Percentiles rank a stretch among this genome's conserved stretches.
phyloP scores from a whole-genome alignment of 495 filamentous ascomycete genomes.

The Annulohypoxylon moriforme region DNA sequence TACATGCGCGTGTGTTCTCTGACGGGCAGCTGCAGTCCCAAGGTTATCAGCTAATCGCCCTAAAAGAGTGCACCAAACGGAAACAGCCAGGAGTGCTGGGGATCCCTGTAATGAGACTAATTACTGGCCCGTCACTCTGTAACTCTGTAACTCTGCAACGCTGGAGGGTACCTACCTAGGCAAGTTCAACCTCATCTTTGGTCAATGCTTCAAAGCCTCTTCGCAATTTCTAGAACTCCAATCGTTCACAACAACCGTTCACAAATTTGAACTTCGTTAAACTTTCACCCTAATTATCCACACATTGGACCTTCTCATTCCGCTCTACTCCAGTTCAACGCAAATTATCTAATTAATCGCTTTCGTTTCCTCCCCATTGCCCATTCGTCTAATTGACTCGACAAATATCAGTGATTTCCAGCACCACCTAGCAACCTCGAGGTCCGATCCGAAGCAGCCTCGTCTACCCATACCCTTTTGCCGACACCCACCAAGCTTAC shows the following conservation, averaged over 20 bases:
- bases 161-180: slow-evolving; percentile 1
- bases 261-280: slow-evolving; percentile 4
- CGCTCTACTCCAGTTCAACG: neutral
- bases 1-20: slow-evolving; percentile 4
- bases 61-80: slow-evolving; percentile 29
- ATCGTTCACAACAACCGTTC: slow-evolving; percentile 14
- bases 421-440: slow-evolving; percentile 13
- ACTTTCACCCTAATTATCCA: slow-evolving; percentile 2
- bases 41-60: slow-evolving; percentile 21
- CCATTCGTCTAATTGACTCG: slow-evolving; percentile 1
- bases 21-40: slow-evolving; percentile 7
- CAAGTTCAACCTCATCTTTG: slow-evolving; percentile 33
- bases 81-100: slow-evolving; percentile 19
- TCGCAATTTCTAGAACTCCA: slow-evolving; percentile 28
- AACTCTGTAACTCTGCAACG: slow-evolving; percentile 3
- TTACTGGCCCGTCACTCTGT: slow-evolving; percentile 9
- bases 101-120: slow-evolving; percentile 20
- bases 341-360: neutral
- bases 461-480: neutral
- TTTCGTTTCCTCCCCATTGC: neutral
- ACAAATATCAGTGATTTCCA: slow-evolving; percentile 10
- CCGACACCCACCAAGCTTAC: neutral
- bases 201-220: slow-evolving; percentile 32
- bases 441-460: slow-evolving; percentile 28
- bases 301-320: neutral